These are phyloP conservation scores for Pythium sp. DNA, from an alignment of 352 stramenopile genomes.

Conservation along the genomic window DNA sequence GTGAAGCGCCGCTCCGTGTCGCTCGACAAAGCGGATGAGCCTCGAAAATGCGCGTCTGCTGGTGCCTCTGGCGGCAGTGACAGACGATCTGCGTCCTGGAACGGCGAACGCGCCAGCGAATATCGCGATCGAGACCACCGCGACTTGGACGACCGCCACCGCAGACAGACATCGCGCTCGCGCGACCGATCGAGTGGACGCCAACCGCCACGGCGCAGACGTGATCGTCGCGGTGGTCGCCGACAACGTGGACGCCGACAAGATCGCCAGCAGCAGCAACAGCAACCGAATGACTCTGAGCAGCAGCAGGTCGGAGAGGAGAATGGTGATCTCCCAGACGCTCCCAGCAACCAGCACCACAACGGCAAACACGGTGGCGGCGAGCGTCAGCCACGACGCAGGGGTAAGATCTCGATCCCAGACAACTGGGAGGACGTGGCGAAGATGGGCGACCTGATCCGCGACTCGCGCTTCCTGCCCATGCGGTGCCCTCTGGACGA, in stretches of 20 bases:
- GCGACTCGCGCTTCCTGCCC: constrained; percentile 51
- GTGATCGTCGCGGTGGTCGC: not conserved
- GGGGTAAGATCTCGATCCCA: constrained; percentile 39
- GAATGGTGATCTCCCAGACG: not conserved
- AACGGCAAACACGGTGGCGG: not conserved
- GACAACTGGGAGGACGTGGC: constrained; percentile 82
- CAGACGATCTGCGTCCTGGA: constrained; percentile 10
- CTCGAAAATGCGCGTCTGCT: not conserved
- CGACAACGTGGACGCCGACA: constrained; percentile 4
- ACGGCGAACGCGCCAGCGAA: not conserved
- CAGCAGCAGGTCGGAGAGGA: not conserved
- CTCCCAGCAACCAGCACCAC: not conserved
- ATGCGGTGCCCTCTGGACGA: constrained; percentile 71
- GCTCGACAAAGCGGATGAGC: constrained; percentile 2
- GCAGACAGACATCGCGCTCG: constrained; percentile 14
- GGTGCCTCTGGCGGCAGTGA: not conserved
- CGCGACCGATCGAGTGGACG: constrained; percentile 10
- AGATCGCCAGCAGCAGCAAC: not conserved
- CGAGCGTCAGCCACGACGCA: constrained; percentile 2
- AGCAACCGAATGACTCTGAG: not conserved
- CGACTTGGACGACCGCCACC: constrained; percentile 3
- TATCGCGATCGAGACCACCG: constrained; percentile 9
- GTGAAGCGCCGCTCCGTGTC: constrained; percentile 10
- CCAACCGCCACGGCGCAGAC: not conserved
- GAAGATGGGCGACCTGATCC: constrained; percentile 65